Percentiles rank a stretch among this genome's conserved stretches.
Evolutionary conservation across 805 yeast genomes (phyloP).

Genomic region (Scheffersomyces amazonensis): DNA sequence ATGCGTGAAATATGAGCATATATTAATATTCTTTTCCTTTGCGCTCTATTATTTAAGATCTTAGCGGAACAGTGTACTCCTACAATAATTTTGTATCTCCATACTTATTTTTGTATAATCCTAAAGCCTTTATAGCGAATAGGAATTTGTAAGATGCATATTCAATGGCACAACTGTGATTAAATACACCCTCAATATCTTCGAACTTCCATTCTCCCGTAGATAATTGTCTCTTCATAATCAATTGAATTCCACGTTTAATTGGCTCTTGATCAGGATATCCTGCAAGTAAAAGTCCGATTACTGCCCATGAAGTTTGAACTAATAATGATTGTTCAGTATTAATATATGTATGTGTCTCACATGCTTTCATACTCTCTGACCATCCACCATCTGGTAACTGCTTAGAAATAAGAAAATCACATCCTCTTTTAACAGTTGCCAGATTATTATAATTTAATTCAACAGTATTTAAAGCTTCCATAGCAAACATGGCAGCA

Average conservation of each 20-base stretch:
- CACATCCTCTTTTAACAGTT: slow-evolving; percentile 74
- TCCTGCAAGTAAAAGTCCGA: slow-evolving; percentile 75
- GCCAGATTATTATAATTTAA: slow-evolving; percentile 59
- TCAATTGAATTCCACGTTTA: slow-evolving; percentile 56
- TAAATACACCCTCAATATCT: slow-evolving; percentile 92
- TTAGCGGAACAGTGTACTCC: too few relatives aligned
- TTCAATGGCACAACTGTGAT: slow-evolving; percentile 87
- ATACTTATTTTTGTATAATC: slow-evolving; percentile 49
- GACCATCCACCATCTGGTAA: slow-evolving; percentile 96
- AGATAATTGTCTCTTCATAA: slow-evolving; percentile 62
- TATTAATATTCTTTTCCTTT: too few relatives aligned
- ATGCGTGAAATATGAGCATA: too few relatives aligned
- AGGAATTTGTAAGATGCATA: slow-evolving; percentile 90
- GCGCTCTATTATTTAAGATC: too few relatives aligned
- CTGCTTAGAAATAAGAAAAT: slow-evolving; percentile 74
- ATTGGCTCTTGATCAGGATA: slow-evolving; percentile 72
- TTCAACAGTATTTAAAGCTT: slow-evolving; percentile 76
- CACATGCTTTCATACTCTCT: slow-evolving; percentile 89
- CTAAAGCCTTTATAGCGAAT: slow-evolving; percentile 91
- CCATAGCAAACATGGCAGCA: slow-evolving; percentile 97
- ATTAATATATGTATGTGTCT: slow-evolving; percentile 71
- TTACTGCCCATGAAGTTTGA: slow-evolving; percentile 90
- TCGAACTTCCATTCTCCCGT: slow-evolving; percentile 88
- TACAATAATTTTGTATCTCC: slow-evolving; percentile 14
- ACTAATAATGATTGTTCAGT: slow-evolving; percentile 66